Evolutionary conservation across 108 stramenopile genomes (phyloP).

Genomic region (Nitzschia inconspicua): DNA sequence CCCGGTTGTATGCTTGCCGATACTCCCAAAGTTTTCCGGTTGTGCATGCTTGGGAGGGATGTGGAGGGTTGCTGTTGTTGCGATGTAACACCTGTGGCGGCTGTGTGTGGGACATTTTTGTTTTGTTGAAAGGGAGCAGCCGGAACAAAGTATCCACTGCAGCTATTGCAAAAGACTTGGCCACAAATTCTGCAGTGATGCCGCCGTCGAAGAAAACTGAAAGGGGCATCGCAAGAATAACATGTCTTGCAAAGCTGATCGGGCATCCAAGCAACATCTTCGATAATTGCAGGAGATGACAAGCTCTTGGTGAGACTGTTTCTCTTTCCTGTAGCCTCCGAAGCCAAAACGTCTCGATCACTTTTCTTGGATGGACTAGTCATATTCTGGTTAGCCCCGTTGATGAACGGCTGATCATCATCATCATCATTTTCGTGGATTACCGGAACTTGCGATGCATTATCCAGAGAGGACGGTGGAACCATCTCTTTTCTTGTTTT

Average conservation of each 20-base stretch:
- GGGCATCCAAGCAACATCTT: conserved; percentile 79
- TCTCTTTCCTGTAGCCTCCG: not conserved
- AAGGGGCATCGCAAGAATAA: conserved; percentile 89
- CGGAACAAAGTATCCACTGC: conserved; percentile 85
- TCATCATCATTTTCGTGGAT: not conserved
- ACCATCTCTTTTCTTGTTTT: not conserved
- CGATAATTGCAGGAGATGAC: not conserved
- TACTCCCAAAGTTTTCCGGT: not conserved
- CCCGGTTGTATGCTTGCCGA: not conserved
- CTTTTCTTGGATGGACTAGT: not conserved
- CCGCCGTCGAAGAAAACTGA: conserved; percentile 91
- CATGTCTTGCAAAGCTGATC: conserved; percentile 92
- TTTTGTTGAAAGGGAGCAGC: not conserved
- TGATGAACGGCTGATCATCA: not conserved
- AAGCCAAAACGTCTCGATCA: not conserved
- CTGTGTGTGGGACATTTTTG: not conserved
- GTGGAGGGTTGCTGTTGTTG: conserved; percentile 6
- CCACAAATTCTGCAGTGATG: conserved; percentile 98
- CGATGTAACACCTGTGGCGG: not conserved
- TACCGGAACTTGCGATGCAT: conserved; percentile 2
- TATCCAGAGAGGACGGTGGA: not conserved
- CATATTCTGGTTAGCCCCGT: no score
- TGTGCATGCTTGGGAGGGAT: not conserved
- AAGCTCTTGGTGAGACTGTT: not conserved
- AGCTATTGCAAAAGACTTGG: conserved; percentile 95